Conservation (phyloP, 177 flowering plant genomes). For the Telopea speciosissima region DNA sequence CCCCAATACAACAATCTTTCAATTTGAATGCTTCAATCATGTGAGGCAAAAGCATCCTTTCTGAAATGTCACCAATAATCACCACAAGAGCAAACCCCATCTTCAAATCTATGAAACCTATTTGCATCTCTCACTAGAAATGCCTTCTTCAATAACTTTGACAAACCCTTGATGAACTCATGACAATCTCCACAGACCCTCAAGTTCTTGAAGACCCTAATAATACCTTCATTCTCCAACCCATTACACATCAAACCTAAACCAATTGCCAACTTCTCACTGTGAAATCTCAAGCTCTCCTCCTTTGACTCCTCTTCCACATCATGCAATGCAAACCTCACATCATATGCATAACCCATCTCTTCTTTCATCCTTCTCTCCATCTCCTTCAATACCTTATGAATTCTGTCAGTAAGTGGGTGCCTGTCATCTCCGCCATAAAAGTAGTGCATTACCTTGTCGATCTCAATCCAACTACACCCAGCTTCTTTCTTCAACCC, state of each 20-base stretch:
- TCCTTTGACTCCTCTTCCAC: not conserved
- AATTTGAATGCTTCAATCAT: no score
- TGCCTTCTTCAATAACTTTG: conserved; percentile 45
- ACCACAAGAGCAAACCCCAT: not conserved
- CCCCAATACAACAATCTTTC: no score
- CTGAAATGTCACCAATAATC: not conserved
- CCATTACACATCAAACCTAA: conserved; percentile 42
- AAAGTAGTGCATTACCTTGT: not conserved
- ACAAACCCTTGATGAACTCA: conserved; percentile 65
- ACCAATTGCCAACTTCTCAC: not conserved
- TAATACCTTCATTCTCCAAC: conserved; percentile 25
- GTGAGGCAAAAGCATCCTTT: no score
- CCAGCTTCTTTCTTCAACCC: not conserved
- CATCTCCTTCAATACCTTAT: not conserved
- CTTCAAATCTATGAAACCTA: not conserved
- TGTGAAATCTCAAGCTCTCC: not conserved
- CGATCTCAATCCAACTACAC: not conserved
- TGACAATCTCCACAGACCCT: conserved; percentile 83
- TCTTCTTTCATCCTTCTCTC: not conserved
- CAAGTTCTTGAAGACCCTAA: conserved; percentile 65
- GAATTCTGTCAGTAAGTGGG: not conserved
- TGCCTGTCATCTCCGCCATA: not conserved
- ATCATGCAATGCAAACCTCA: not conserved
- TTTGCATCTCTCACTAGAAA: conserved; percentile 62
- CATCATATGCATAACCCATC: not conserved